Percentiles rank a stretch among this genome's conserved stretches.
phyloP scores from a whole-genome alignment of 805 yeast species.

The Saccharomyces mikatae region DNA sequence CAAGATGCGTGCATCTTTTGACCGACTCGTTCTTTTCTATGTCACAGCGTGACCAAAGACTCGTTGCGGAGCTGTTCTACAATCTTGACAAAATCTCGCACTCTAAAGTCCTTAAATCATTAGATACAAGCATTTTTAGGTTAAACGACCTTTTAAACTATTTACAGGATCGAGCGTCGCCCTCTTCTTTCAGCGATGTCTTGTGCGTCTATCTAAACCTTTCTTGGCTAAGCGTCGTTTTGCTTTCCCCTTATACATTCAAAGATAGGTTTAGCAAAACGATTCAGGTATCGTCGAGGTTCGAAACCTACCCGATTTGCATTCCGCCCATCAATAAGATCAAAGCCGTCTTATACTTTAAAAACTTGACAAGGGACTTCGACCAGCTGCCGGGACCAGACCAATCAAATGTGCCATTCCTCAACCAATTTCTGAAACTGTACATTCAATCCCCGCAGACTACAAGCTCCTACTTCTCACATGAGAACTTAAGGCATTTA shows the following conservation, averaged over 20 bases:
- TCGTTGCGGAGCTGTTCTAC: slow-evolving; percentile 39
- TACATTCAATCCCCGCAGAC: background rate
- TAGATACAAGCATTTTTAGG: background rate
- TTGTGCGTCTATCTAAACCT: slow-evolving; percentile 36
- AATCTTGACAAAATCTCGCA: slow-evolving; percentile 50
- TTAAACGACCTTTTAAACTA: background rate
- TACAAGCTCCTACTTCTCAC: background rate
- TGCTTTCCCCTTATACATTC: slow-evolving; percentile 68
- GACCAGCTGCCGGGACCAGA: slow-evolving; percentile 5
- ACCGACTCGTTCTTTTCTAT: slow-evolving; percentile 1
- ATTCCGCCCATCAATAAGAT: slow-evolving; percentile 26
- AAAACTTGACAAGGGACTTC: slow-evolving; percentile 16
- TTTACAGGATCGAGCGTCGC: background rate
- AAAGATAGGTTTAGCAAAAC: slow-evolving; percentile 26
- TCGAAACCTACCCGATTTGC: slow-evolving; percentile 39
- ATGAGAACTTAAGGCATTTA: background rate
- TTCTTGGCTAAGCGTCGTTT: slow-evolving; percentile 65
- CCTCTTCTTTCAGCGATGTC: background rate
- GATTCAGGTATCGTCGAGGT: slow-evolving; percentile 9
- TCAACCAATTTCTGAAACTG: slow-evolving; percentile 1
- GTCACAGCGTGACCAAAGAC: background rate
- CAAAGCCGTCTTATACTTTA: slow-evolving; percentile 26
- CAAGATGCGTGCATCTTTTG: slow-evolving; percentile 1
- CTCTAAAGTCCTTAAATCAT: background rate
- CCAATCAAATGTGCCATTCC: slow-evolving; percentile 7